Conservation (phyloP, 495 filamentous ascomycete species). For the Aspergillus diversus region DNA sequence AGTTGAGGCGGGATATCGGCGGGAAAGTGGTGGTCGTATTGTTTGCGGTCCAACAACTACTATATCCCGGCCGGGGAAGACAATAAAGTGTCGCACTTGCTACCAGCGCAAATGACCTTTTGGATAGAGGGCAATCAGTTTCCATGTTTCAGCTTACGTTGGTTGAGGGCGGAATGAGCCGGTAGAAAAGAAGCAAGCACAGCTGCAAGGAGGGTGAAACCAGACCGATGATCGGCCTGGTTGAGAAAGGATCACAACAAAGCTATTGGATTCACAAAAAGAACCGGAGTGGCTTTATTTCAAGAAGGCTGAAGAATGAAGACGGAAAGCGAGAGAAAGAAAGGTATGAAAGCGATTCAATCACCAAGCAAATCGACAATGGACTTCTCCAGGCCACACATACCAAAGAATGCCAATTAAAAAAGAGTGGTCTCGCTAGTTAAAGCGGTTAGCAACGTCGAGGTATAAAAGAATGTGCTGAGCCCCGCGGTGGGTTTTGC, state of each 20-base stretch:
- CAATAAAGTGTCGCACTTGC: conserved; percentile 39
- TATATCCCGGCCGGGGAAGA: conserved; percentile 29
- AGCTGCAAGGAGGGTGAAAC: conserved; percentile 36
- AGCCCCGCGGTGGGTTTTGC: conserved; percentile 12
- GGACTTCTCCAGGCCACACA: conserved; percentile 23
- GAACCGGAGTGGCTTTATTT: conserved; percentile 13
- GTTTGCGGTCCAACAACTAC: conserved; percentile 18
- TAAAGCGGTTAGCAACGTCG: conserved; percentile 26
- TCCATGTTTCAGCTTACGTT: conserved; percentile 29
- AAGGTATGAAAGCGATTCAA: conserved; percentile 12
- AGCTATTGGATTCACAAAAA: conserved; percentile 23
- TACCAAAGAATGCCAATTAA: conserved; percentile 30
- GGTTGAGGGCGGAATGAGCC: conserved; percentile 15
- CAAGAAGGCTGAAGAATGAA: conserved; percentile 2
- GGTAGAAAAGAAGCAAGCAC: conserved; percentile 22
- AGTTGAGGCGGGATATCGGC: conserved; percentile 25
- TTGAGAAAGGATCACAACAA: conserved; percentile 23
- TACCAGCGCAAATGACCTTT: conserved; percentile 53
- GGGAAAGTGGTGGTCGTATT: conserved; percentile 3
- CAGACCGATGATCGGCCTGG: conserved; percentile 23
- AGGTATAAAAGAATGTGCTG: conserved; percentile 28
- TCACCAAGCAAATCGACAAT: conserved; percentile 13
- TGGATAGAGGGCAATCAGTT: conserved; percentile 37
- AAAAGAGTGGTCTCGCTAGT: conserved; percentile 25
- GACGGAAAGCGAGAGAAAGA: conserved; percentile 3